phyloP scores from a whole-genome alignment of 2,329 filamentous ascomycete species.

The Sarocladium brachiariae region DNA sequence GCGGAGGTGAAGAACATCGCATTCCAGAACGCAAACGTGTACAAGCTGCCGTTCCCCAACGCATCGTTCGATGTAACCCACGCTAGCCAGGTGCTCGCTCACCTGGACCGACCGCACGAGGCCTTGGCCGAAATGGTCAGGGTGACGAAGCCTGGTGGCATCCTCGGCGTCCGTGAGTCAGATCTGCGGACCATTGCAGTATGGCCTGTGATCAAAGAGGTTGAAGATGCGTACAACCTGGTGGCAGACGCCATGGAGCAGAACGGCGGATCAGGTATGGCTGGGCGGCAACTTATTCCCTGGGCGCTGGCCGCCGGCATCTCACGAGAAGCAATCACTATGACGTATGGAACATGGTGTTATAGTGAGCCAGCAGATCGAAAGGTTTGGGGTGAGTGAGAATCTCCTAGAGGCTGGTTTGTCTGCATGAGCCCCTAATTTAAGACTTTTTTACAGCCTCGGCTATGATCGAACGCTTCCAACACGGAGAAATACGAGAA shows the following conservation, averaged over 20 bases:
- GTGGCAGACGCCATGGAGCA: constrained; percentile 15
- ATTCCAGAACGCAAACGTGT: constrained; percentile 22
- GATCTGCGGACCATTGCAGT: constrained; percentile 23
- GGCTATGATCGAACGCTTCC: constrained; percentile 20
- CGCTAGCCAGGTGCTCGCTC: constrained; percentile 35
- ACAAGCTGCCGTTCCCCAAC: constrained; percentile 31
- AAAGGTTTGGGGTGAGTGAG: constrained; percentile 20
- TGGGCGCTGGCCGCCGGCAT: constrained; percentile 21
- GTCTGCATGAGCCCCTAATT: too few species aligned
- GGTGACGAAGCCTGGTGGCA: constrained; percentile 34
- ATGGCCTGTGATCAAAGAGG: constrained; percentile 20
- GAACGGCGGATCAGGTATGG: constrained; percentile 20
- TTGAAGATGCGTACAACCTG: constrained; percentile 19
- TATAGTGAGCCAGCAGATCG: constrained; percentile 20
- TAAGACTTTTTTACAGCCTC: constrained; percentile 14
- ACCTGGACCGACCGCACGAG: constrained; percentile 27
- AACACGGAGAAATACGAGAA: constrained; percentile 17
- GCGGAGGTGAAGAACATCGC: constrained; percentile 20
- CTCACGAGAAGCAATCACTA: constrained; percentile 16
- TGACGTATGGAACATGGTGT: constrained; percentile 24
- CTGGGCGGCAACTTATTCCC: constrained; percentile 21
- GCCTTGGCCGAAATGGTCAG: constrained; percentile 35
- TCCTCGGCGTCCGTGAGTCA: constrained; percentile 29
- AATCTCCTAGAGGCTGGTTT: not conserved
- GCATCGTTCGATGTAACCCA: constrained; percentile 35